These are phyloP conservation scores for Colletotrichum sp. DNA, from an alignment of 2,329 filamentous ascomycete species.

Conservation along the genomic window DNA sequence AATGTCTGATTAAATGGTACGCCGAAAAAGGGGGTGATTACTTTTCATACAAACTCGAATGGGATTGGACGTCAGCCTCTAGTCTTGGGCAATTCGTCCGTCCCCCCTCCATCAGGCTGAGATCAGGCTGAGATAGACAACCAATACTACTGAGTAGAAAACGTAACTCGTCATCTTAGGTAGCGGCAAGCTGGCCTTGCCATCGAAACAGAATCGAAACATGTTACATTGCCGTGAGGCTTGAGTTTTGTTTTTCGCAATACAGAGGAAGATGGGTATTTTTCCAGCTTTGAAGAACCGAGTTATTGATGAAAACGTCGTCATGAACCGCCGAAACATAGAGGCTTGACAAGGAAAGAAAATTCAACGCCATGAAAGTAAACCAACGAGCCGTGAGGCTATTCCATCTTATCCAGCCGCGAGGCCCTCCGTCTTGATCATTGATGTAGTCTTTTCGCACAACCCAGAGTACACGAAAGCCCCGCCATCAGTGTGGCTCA, in stretches of 20 bases:
- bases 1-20: not conserved
- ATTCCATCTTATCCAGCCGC: conserved; percentile 41
- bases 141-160: not conserved
- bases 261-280: conserved; percentile 8
- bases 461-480: not conserved
- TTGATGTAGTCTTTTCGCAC: not conserved
- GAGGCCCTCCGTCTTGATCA: conserved; percentile 35
- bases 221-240: conserved; percentile 12
- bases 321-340: not conserved
- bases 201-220: not conserved
- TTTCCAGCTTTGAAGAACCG: not conserved
- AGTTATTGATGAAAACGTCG: not conserved
- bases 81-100: not conserved
- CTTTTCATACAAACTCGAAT: not conserved
- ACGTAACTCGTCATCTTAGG: not conserved
- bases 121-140: not conserved
- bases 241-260: not conserved
- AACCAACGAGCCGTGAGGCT: conserved; percentile 40
- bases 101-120: not conserved
- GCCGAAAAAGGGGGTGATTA: not conserved
- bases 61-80: not conserved
- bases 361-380: conserved; percentile 17
- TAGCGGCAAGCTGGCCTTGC: not conserved
- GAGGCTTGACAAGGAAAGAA: not conserved
- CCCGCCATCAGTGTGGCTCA: not conserved